Evolutionary conservation across 2,329 filamentous ascomycete genomes (phyloP).

Genomic region (Annulohypoxylon truncatum): DNA sequence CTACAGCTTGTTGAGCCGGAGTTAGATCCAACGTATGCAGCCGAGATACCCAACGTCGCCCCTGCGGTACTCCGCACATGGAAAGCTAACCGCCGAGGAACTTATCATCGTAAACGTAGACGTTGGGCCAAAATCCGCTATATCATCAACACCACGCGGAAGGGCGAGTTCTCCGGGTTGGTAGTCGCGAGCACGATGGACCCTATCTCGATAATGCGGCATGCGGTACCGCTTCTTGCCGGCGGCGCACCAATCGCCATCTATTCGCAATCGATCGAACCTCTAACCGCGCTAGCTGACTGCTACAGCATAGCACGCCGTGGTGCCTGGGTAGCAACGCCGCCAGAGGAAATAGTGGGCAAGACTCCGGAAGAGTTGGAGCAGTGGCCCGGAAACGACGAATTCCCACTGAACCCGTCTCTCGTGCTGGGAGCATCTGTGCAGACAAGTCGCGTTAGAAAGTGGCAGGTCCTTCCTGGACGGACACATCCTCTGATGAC

Average conservation of each 20-base stretch:
- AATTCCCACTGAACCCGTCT: constrained; percentile 90
- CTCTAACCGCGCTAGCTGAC: constrained; percentile 81
- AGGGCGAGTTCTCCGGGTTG: constrained; percentile 84
- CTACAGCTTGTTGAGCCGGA: constrained; percentile 85
- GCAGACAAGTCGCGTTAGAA: constrained; percentile 81
- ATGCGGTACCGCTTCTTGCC: constrained; percentile 81
- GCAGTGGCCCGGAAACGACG: constrained; percentile 69
- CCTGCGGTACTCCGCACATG: constrained; percentile 72
- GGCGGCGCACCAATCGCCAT: constrained; percentile 88
- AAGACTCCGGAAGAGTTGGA: constrained; percentile 63
- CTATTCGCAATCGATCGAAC: constrained; percentile 84
- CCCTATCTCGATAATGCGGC: constrained; percentile 77
- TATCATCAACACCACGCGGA: constrained; percentile 79
- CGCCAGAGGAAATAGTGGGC: constrained; percentile 60
- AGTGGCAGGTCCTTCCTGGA: constrained; percentile 92
- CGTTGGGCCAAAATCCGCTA: constrained; percentile 79
- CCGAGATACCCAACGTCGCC: constrained; percentile 69
- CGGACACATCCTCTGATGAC: constrained; percentile 97
- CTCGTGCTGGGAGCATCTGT: constrained; percentile 82
- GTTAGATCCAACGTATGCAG: constrained; percentile 77
- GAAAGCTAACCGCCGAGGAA: constrained; percentile 85
- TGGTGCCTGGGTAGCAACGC: constrained; percentile 74
- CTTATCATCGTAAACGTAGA: constrained; percentile 88
- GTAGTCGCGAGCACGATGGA: constrained; percentile 87
- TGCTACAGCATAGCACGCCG: constrained; percentile 84